Evolutionary conservation across 2,329 filamentous ascomycete genomes (phyloP), one percentile per base, ranked within the genome.

Genomic region (Gnomoniopsis sp.): DNA sequence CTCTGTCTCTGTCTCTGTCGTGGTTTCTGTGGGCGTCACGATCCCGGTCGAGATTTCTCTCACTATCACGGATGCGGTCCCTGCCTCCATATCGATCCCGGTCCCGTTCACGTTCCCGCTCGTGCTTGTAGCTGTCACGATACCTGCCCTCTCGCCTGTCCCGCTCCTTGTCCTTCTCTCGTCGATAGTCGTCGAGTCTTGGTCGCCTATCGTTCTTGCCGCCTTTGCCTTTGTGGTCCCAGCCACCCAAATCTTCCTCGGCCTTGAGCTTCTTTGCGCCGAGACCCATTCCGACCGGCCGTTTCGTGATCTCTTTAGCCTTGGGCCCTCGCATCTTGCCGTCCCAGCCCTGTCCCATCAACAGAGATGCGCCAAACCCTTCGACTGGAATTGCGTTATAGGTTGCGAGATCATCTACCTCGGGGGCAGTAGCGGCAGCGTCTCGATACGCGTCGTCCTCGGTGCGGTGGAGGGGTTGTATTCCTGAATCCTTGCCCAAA

Each of bases 271-370:
- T 87, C 69, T 93, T 96, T 12, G 93, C 93, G 3, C 93, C 95
- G 8, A 98, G 88, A 0, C 95, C 95, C 11, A 98, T 79, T 57
- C 96, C 82, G 59, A 91, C 91, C 17, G 91, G 88, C 52, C 93
- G 84, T 53, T 87, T 82, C 69, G 89, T 88, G 15, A 87, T 79
- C 19, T 86, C 77, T 62, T 85, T 87, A 38, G 86, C 79, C 64
- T 89, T 89, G 3, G 77, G 72, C 2, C 79, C 81, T 49, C 78
- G 75, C 62, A 80, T 77, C 56, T 86, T 83, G 72, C 75, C 88
- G 78, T 97, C 92, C 93, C 93, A 97, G 10, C 95, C 95, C 90
- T 98, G 97, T 11, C 93, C 92, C 34, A 93, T 86, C 38, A 99
- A 80, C 63, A 98, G 80, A 0, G 93, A 92, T 19, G 92, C 89